Evolutionary conservation across 2,329 filamentous ascomycete genomes (phyloP), one percentile per base, ranked within the genome.

Genomic region (Aureobasidium sp.): DNA sequence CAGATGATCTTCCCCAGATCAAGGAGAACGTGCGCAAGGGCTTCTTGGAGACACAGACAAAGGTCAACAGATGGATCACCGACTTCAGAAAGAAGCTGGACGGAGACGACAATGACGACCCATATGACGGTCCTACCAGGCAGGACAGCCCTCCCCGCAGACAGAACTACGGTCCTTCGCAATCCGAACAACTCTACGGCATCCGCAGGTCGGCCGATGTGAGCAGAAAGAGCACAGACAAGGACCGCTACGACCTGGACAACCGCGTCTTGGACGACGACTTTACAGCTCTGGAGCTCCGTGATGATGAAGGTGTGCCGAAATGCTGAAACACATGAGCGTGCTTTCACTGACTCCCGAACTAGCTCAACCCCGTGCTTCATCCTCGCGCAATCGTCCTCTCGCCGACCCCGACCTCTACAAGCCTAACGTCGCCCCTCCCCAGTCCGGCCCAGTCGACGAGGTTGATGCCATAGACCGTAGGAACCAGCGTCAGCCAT

Each of bases 31-130:
- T 99, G 68, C 88, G 88, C 72, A 95, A 97, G 77, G 94, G 94
- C 4, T 99, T 99, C 76, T 71, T 91, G 61, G 92, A 99, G 71
- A 97, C 94, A 1, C 94, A 97, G 77, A 87, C 84, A 61, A 95
- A 90, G 71, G 89, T 99, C 69, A 97, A 96, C 77, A 84, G 85
- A 55, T 97, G 93, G 92, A 91, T 99, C 69, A 89, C 84, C 56
- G 91, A 86, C 65, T 80, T 99, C 72, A 94, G 90, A 78, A 97
- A 97, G 83, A 90, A 87, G 75, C 84, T 99, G 37, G 92, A 97
- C 70, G 93, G 94, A 53, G 57, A 60, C 3, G 90, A 94, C 66
- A 89, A 91, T 63, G 84, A 88, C 60, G 84, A 87, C 61, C 83
- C 84, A 44, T 81, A 83, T 60, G 64, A 65, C 3, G 67, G 68